These are phyloP conservation scores for Xylaria sp. DNA, from an alignment of 2,329 filamentous ascomycete genomes.

Conservation along the genomic window DNA sequence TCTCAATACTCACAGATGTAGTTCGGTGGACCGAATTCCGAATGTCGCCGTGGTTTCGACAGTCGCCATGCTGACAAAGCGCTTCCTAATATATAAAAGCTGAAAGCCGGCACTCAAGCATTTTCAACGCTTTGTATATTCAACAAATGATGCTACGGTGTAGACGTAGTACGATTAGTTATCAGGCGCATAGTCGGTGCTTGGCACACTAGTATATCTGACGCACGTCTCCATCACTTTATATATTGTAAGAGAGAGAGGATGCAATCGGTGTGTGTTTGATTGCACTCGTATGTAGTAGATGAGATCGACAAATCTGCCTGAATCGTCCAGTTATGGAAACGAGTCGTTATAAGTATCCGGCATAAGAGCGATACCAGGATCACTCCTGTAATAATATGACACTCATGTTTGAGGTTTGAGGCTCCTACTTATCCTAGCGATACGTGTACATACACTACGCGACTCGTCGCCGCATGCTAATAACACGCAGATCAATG, in stretches of 20 bases:
- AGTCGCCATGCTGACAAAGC: too few species aligned
- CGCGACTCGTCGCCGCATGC: background rate
- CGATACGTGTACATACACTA: background rate
- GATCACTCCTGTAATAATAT: constrained; percentile 18
- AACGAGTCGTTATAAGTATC: background rate
- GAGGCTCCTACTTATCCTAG: constrained; percentile 5
- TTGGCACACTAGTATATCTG: background rate
- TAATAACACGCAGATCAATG: background rate
- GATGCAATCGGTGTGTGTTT: background rate
- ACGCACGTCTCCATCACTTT: background rate
- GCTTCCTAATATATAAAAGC: too few species aligned
- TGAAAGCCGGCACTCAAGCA: background rate
- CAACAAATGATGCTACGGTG: background rate
- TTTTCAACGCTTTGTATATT: background rate
- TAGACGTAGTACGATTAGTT: background rate
- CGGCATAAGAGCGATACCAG: constrained; percentile 12
- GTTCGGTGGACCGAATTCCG: too few species aligned
- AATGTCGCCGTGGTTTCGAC: too few species aligned
- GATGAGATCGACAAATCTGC: background rate
- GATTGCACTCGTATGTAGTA: background rate
- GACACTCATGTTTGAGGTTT: constrained; percentile 29
- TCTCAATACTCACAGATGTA: too few species aligned
- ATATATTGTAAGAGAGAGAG: background rate
- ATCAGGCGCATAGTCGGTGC: background rate
- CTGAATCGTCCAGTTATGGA: background rate